These are phyloP conservation scores for Diplodia mutila DNA, from an alignment of 2,329 filamentous ascomycete genomes.

Conservation along the genomic window DNA sequence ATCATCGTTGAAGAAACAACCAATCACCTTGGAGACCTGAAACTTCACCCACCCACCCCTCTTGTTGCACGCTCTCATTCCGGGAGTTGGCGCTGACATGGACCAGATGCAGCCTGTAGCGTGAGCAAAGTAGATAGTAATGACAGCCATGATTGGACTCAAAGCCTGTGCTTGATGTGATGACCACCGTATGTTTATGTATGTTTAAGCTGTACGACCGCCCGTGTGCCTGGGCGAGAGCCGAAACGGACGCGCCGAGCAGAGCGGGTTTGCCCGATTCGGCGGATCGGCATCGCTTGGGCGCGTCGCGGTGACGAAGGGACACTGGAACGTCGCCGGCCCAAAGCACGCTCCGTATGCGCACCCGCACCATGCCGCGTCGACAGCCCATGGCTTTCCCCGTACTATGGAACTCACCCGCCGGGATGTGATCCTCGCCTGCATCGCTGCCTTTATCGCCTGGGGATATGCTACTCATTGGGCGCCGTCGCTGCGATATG, in stretches of 20 bases:
- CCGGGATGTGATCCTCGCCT: slow-evolving; percentile 68
- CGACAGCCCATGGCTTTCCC: slow-evolving; percentile 34
- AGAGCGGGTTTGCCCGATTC: neutral
- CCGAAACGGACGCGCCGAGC: neutral
- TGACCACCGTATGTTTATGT: no score
- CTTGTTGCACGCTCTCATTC: neutral
- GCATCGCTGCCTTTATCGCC: slow-evolving; percentile 74
- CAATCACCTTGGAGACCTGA: slow-evolving; percentile 72
- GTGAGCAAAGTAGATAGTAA: neutral
- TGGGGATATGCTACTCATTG: slow-evolving; percentile 87
- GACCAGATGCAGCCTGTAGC: neutral
- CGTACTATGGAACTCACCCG: slow-evolving; percentile 69
- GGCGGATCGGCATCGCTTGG: slow-evolving; percentile 14
- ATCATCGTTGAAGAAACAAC: slow-evolving; percentile 61
- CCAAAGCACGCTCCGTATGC: slow-evolving; percentile 20
- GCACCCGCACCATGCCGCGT: slow-evolving; percentile 25
- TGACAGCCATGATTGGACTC: neutral
- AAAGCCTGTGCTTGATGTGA: neutral
- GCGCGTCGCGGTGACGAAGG: slow-evolving; percentile 9
- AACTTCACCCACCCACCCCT: slow-evolving; percentile 21
- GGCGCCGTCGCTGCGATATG: slow-evolving; percentile 80
- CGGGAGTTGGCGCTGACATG: neutral
- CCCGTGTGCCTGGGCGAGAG: neutral
- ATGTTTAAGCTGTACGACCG: no score
- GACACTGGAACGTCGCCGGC: slow-evolving; percentile 8